Base-by-base conservation (phyloP, 225 moss, liverwort and hornwort species). In the Sphagnum contortum region DNA sequence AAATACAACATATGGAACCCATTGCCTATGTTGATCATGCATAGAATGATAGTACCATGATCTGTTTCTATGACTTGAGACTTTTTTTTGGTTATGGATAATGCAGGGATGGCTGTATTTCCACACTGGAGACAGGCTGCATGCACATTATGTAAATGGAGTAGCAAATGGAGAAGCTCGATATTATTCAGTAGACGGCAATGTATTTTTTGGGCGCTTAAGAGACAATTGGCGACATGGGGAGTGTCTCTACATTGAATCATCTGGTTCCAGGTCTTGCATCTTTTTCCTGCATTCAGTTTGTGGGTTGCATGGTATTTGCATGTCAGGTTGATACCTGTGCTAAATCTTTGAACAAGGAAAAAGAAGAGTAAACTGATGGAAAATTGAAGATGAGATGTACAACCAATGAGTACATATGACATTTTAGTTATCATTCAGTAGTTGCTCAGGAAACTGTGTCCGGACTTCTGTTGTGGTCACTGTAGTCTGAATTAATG, bases 101-200 rank as follows among this genome's bases (percentile, higher is more conserved):
- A 8, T 55, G 7, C 73, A 83, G 84, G 84, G 84, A 44, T 84
- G 84, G 84, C 75, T 84, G 74, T 84, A 84, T 57, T 84, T 80
- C 45, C 73, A 78, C 61, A 84, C 72, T 48, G 80, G 84, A 45
- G 80, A 84, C 65, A 68, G 84, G 59, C 57, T 84, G 12, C 75
- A 80, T 59, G 72, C 84, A 48, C 69, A 77, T 57, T 84, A 80
- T 64, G 67, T 77, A 61, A 84, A 73, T 54, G 84, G 84, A 55
- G 80, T 73, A 68, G 84, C 84, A 48, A 69, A 84, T 60, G 84
- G 84, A 44, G 84, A 84, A 62, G 84, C 77, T 47, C 84, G 84
- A 61, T 75, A 75, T 51, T 84, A 84, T 60, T 77, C 76, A 29
- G 69, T 70, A 7, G 72, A 73, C 48, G 84, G 84, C 57, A 68